phyloP scores from a whole-genome alignment of 768 basidiomycete genomes.

The Melanogaster broomeanus region DNA sequence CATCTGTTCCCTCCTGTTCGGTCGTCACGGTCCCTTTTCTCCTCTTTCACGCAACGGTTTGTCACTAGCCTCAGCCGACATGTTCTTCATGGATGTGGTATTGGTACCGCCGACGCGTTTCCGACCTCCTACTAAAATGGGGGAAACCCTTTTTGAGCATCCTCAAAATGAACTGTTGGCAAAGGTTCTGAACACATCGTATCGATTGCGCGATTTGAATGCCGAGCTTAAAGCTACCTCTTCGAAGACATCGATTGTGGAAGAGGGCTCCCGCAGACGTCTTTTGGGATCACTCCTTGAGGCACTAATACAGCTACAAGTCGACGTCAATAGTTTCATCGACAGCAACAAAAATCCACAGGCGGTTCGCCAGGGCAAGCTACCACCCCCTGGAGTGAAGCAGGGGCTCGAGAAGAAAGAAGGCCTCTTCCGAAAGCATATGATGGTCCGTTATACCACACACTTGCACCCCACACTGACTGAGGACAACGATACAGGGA shows the following conservation, averaged over 20 bases:
- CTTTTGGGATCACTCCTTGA: conserved; percentile 75
- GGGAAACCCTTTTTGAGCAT: conserved; percentile 92
- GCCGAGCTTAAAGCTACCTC: conserved; percentile 60
- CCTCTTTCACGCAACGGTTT: conserved; percentile 59
- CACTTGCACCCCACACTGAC: background rate
- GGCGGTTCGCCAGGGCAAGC: conserved; percentile 80
- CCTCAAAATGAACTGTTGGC: conserved; percentile 91
- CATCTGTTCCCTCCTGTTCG: conserved; percentile 88
- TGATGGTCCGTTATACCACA: conserved; percentile 75
- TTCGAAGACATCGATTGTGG: conserved; percentile 54
- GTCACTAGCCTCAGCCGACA: conserved; percentile 79
- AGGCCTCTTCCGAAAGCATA: conserved; percentile 95
- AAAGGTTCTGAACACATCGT: conserved; percentile 77
- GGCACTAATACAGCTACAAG: conserved; percentile 84
- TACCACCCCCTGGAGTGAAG: conserved; percentile 92
- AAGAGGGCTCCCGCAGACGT: conserved; percentile 52
- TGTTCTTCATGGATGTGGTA: conserved; percentile 95
- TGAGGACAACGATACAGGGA: conserved; percentile 53
- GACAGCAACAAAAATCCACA: conserved; percentile 95
- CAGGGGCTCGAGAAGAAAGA: conserved; percentile 99
- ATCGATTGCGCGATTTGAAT: conserved; percentile 78
- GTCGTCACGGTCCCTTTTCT: conserved; percentile 87
- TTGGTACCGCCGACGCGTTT: conserved; percentile 94
- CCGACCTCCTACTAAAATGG: conserved; percentile 90
- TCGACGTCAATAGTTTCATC: conserved; percentile 95